Conservation (phyloP, 345 rosid species). For the Durio zibethinus region DNA sequence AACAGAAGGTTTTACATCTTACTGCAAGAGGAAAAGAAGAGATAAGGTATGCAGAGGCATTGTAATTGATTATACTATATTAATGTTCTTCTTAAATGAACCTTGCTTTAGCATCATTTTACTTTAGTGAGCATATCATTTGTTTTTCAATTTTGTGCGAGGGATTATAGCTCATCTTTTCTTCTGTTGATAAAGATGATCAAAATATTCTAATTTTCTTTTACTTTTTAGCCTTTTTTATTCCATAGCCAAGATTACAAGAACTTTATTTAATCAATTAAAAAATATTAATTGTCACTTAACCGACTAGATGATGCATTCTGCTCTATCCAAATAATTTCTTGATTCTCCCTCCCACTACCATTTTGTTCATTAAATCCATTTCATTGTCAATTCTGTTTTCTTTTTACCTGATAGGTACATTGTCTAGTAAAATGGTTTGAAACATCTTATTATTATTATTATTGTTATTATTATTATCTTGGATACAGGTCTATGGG, state of each 20-base stretch:
- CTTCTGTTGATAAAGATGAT: neutral
- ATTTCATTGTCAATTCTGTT: neutral
- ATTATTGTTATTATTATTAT: too few species aligned
- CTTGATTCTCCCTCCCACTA: neutral
- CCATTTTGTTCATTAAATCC: neutral
- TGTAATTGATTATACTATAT: neutral
- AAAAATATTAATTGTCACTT: neutral
- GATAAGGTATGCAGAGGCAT: conserved; percentile 60
- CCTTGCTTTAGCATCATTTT: neutral
- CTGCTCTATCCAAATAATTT: neutral
- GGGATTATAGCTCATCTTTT: neutral
- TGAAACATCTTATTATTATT: neutral
- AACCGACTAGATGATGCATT: neutral
- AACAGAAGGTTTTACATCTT: conserved; percentile 89
- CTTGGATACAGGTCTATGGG: conserved; percentile 74
- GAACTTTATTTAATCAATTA: neutral
- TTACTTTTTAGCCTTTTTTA: neutral
- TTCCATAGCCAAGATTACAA: conserved; percentile 2
- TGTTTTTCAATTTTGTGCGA: neutral
- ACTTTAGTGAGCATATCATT: neutral
- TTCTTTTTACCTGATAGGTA: neutral
- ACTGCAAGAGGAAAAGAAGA: conserved; percentile 94
- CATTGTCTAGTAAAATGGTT: neutral
- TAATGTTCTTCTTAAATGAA: conserved; percentile 1
- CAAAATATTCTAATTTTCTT: neutral